Evolutionary conservation across 306 rosid species (phyloP).

Genomic region (Vachellia pachyceras): DNA sequence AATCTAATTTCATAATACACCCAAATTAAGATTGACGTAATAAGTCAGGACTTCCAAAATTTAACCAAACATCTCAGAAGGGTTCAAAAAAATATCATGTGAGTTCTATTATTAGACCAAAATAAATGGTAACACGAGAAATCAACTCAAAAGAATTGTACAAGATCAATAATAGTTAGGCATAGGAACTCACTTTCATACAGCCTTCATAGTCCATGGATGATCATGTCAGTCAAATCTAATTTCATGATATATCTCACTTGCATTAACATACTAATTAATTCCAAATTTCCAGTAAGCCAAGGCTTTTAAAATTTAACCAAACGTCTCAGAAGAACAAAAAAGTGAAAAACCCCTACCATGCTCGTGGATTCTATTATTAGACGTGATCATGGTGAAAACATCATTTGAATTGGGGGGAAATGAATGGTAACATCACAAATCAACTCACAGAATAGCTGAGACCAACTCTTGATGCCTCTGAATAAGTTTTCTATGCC

Average conservation of each 20-base stretch:
- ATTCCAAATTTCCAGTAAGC: background rate
- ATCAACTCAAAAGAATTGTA: conserved; percentile 50
- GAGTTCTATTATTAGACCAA: background rate
- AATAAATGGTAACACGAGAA: background rate
- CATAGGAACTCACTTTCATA: background rate
- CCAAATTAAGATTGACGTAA: background rate
- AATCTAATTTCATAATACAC: background rate
- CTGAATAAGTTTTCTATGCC: conserved; percentile 70
- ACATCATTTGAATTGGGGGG: background rate
- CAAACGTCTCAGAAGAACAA: background rate
- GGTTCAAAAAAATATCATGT: background rate
- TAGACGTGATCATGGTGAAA: background rate
- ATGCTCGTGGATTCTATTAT: background rate
- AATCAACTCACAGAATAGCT: conserved; percentile 66
- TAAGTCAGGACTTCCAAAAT: background rate
- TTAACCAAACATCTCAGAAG: background rate
- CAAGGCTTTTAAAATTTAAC: background rate
- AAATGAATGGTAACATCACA: background rate
- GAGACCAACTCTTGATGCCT: conserved; percentile 76
- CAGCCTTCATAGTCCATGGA: background rate
- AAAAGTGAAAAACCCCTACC: background rate
- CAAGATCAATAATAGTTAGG: background rate
- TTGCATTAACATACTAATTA: background rate
- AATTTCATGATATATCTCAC: background rate
- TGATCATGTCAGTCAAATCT: background rate